Conservation (phyloP, 2,329 filamentous ascomycete genomes). For the Pyrenophora teres region DNA sequence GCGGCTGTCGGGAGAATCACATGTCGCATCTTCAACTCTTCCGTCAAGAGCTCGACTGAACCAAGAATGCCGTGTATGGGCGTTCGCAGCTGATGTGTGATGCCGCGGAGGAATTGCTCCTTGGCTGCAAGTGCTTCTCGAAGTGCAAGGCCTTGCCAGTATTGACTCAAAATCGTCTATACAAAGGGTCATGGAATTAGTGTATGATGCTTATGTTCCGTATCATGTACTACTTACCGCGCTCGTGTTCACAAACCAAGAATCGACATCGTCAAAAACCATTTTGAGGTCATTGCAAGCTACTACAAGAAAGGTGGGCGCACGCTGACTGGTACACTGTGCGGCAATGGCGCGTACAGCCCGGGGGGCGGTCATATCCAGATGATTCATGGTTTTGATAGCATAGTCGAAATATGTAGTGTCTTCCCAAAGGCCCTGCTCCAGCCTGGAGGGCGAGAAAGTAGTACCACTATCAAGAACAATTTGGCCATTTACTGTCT, state of each 20-base stretch:
- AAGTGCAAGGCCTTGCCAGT: constrained; percentile 48
- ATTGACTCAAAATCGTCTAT: constrained; percentile 42
- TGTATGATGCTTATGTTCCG: background rate
- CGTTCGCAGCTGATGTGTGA: constrained; percentile 56
- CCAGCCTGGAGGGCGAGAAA: constrained; percentile 36
- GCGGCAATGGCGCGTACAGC: constrained; percentile 48
- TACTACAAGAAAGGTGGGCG: constrained; percentile 46
- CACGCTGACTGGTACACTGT: constrained; percentile 42
- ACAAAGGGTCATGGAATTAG: background rate
- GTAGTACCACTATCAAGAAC: constrained; percentile 31
- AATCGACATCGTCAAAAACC: constrained; percentile 55
- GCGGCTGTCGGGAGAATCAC: constrained; percentile 13
- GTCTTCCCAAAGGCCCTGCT: constrained; percentile 54
- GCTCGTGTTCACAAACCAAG: constrained; percentile 53
- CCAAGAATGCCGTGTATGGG: constrained; percentile 56
- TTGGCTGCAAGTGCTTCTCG: constrained; percentile 52
- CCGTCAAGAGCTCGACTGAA: constrained; percentile 49
- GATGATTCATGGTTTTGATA: constrained; percentile 46
- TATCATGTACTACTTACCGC: constrained; percentile 21
- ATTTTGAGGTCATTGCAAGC: constrained; percentile 49
- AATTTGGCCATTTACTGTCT: constrained; percentile 27
- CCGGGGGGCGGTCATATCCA: constrained; percentile 27
- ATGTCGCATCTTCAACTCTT: constrained; percentile 45
- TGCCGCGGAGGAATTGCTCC: constrained; percentile 52
- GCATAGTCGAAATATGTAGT: constrained; percentile 47